Evolutionary conservation across 768 basidiomycete species (phyloP).

Genomic region (Kwoniella sp.): DNA sequence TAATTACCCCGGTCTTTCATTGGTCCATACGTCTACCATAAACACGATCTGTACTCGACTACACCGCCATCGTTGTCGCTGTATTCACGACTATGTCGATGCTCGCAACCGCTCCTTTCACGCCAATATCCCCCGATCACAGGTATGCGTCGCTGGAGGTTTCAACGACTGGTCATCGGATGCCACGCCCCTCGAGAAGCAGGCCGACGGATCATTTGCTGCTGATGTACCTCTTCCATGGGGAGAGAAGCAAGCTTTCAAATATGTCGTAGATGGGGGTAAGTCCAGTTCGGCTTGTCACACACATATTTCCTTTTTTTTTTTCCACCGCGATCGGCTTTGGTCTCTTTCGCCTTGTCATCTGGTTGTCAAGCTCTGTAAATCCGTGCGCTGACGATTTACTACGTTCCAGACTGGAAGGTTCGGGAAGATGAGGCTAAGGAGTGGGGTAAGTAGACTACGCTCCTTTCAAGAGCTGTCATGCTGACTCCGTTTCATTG

Average conservation of each 20-base stretch:
- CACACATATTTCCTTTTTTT: too few species aligned
- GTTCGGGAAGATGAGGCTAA: constrained; percentile 55
- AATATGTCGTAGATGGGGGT: constrained; percentile 56
- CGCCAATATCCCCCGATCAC: too few species aligned
- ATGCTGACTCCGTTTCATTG: neutral
- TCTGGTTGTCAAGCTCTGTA: too few species aligned
- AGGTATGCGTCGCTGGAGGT: constrained; percentile 52
- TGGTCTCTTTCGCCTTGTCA: too few species aligned
- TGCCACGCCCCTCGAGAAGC: constrained; percentile 45
- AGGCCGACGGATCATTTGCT: constrained; percentile 45
- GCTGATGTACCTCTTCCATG: constrained; percentile 46
- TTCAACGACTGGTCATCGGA: constrained; percentile 54
- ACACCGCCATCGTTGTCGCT: too few species aligned
- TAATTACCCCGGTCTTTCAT: too few species aligned
- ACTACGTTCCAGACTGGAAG: constrained; percentile 46
- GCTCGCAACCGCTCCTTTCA: too few species aligned
- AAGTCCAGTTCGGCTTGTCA: constrained; percentile 17
- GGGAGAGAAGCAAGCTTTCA: constrained; percentile 55
- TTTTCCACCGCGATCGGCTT: too few species aligned
- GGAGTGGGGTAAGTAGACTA: constrained; percentile 53
- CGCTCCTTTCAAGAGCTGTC: neutral
- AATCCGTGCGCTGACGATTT: constrained; percentile 19
- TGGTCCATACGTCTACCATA: too few species aligned
- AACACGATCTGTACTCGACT: too few species aligned
- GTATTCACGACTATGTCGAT: too few species aligned